phyloP scores from a whole-genome alignment of 225 moss, liverwort and hornwort genomes.

The Sphagnum tenellum region DNA sequence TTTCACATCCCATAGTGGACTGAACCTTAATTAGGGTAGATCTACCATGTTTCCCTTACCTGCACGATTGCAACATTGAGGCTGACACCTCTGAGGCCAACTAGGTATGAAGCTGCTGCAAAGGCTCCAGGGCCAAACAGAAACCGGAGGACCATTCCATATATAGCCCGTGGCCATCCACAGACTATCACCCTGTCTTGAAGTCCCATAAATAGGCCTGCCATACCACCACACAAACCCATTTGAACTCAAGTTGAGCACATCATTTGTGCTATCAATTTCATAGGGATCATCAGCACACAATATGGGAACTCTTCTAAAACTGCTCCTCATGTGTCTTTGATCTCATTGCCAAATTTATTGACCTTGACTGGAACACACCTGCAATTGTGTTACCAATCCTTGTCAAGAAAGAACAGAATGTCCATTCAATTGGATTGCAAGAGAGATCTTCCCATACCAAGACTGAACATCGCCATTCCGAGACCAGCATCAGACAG shows the following conservation, averaged over 20 bases:
- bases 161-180: slow-evolving; percentile 45
- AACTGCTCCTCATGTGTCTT: no score
- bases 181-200: slow-evolving; percentile 85
- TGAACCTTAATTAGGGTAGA: neutral
- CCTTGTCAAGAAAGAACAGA: no score
- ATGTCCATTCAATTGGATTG: no score
- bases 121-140: slow-evolving; percentile 81
- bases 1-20: no score
- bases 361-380: no score
- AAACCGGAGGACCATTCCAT: slow-evolving; percentile 72
- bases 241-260: no score
- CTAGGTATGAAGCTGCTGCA: slow-evolving; percentile 72
- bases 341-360: no score
- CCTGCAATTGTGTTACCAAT: no score
- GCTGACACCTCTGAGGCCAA: slow-evolving; percentile 68
- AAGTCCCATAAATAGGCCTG: slow-evolving; percentile 96
- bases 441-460: slow-evolving; percentile 20
- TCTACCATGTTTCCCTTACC: slow-evolving; percentile 18
- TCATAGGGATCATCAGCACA: no score
- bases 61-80: slow-evolving; percentile 83
- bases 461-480: slow-evolving; percentile 99
- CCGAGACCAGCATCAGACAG: slow-evolving; percentile 94
- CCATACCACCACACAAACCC: no score
- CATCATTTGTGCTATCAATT: no score
- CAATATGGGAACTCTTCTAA: no score